Evolutionary conservation across 495 filamentous ascomycete genomes (phyloP).

Genomic region (Margaritispora aquatica): DNA sequence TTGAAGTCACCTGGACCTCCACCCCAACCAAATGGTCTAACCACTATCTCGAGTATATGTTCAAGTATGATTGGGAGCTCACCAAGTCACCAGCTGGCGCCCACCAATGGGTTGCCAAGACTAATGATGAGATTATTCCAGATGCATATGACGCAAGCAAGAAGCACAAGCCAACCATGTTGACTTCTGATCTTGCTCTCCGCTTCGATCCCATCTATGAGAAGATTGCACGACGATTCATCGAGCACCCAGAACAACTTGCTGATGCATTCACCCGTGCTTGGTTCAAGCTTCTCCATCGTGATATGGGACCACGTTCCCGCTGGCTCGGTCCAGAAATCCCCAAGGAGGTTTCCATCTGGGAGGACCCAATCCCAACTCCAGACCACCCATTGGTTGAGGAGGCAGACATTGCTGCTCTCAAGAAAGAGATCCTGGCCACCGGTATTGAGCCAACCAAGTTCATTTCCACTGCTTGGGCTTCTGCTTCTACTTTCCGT

Average conservation of each 20-base stretch:
- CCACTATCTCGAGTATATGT: conserved; percentile 63
- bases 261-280: conserved; percentile 59
- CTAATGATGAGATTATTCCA: conserved; percentile 56
- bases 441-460: conserved; percentile 43
- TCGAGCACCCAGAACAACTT: conserved; percentile 57
- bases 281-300: conserved; percentile 75
- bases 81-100: conserved; percentile 67
- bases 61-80: conserved; percentile 71
- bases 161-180: conserved; percentile 62
- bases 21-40: conserved; percentile 65
- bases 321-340: conserved; percentile 67
- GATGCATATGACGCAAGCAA: conserved; percentile 57
- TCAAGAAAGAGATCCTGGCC: conserved; percentile 60
- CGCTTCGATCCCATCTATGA: conserved; percentile 63
- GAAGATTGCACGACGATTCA: conserved; percentile 63
- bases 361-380: conserved; percentile 60
- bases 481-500: conserved; percentile 66
- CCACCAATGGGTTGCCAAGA: conserved; percentile 68
- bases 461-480: conserved; percentile 59
- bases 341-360: conserved; percentile 52
- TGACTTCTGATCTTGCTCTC: conserved; percentile 65
- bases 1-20: conserved; percentile 70
- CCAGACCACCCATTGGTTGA: conserved; percentile 49
- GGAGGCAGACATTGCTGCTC: conserved; percentile 46
- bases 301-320: conserved; percentile 61